A percentile compares a stretch with the other conserved stretches of the same genome.
phyloP scores from a whole-genome alignment of 139 green algal species.

The Auxenochlorella protothecoides region DNA sequence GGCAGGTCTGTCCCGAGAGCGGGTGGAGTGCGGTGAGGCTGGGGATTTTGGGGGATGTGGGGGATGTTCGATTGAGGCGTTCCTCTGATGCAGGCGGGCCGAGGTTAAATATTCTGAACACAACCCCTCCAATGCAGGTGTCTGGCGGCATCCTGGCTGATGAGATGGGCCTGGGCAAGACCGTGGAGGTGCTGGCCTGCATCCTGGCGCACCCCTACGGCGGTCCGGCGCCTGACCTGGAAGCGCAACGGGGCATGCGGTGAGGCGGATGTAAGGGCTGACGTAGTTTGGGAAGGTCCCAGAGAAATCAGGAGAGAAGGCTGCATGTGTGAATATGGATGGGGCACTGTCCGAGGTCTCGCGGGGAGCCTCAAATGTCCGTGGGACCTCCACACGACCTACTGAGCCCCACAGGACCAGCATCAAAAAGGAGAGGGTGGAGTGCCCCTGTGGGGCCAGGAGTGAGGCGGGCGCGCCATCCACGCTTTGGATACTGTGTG shows the following conservation, averaged over 20 bases:
- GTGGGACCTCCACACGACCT: too few species aligned
- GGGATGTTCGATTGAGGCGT: not conserved
- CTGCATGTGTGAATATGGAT: too few species aligned
- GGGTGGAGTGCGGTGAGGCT: slow-evolving; percentile 6
- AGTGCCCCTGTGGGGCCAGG: slow-evolving; percentile 32
- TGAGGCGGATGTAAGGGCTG: not conserved
- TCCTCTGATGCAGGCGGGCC: not conserved
- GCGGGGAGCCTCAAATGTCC: too few species aligned
- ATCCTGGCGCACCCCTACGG: slow-evolving; percentile 51
- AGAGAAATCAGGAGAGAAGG: too few species aligned
- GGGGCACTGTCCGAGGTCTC: too few species aligned
- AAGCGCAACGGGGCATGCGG: slow-evolving; percentile 1
- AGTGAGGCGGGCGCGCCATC: slow-evolving; percentile 13
- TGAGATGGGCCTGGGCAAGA: slow-evolving; percentile 70
- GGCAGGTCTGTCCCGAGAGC: not conserved
- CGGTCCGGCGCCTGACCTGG: not conserved
- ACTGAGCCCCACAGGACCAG: not conserved
- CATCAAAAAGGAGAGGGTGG: slow-evolving; percentile 10
- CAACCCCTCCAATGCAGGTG: slow-evolving; percentile 1
- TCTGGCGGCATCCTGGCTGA: slow-evolving; percentile 48
- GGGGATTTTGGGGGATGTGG: slow-evolving; percentile 2
- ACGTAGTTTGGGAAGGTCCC: not conserved
- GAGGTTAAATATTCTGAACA: too few species aligned
- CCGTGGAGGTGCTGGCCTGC: slow-evolving; percentile 81
- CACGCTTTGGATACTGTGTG: slow-evolving; percentile 51